Conservation (phyloP, 129 eudicot species). For the Solidago caesia region DNA sequence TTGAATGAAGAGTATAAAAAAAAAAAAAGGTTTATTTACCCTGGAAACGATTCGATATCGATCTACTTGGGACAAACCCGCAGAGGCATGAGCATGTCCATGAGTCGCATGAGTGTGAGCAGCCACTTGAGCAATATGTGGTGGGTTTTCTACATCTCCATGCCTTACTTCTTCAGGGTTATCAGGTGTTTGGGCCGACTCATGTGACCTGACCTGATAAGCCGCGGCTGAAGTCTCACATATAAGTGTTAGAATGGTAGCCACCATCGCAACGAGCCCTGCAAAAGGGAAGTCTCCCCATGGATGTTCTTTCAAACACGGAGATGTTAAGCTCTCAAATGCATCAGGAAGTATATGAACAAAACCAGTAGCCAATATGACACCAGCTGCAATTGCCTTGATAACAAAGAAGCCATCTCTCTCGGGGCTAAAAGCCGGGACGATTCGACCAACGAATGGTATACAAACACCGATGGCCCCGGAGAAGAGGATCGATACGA, state of each 20-base stretch:
- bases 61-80: neutral
- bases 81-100: neutral
- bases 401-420: neutral
- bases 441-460: neutral
- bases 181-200: neutral
- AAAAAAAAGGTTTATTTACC: neutral
- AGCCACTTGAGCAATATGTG: neutral
- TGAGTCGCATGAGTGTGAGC: neutral
- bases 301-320: neutral
- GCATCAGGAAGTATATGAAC: neutral
- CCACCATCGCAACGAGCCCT: neutral
- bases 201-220: neutral
- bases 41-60: neutral
- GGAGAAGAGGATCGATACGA: neutral
- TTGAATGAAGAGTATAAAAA: too few relatives aligned
- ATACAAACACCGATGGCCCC: neutral
- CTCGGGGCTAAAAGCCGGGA: neutral
- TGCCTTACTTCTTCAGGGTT: neutral
- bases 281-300: neutral
- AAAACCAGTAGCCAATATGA: neutral
- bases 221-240: neutral
- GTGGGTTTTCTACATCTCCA: neutral
- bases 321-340: neutral
- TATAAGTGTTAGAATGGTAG: neutral
- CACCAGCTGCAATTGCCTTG: neutral